phyloP scores from a whole-genome alignment of 176 grass and related monocot genomes.

The Themeda triandra region DNA sequence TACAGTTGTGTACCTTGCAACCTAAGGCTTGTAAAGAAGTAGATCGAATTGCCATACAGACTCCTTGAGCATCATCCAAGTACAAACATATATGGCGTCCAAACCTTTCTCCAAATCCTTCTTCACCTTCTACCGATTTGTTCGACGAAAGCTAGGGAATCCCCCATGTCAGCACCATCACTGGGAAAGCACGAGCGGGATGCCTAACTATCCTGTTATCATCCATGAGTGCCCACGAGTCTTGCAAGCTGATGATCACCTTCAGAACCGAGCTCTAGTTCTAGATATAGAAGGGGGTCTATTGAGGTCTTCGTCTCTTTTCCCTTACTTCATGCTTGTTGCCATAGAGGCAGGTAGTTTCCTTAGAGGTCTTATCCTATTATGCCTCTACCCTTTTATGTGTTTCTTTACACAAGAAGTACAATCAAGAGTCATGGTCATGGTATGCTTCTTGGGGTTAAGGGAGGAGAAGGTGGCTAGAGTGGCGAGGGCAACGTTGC shows the following conservation, averaged over 20 bases:
- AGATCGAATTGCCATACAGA: conserved; percentile 9
- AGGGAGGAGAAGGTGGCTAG: conserved; percentile 40
- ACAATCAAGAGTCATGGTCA: conserved; percentile 46
- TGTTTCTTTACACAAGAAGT: conserved; percentile 43
- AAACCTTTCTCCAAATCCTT: conserved; percentile 48
- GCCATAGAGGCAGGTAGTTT: conserved; percentile 78
- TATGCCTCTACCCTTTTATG: conserved; percentile 54
- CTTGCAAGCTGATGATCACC: conserved; percentile 10
- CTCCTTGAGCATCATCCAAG: conserved; percentile 1
- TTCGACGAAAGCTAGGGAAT: conserved; percentile 28
- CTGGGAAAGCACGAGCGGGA: not conserved
- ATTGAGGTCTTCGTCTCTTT: conserved; percentile 58
- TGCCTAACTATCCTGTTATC: not conserved
- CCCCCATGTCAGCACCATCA: conserved; percentile 10
- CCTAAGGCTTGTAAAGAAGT: conserved; percentile 25
- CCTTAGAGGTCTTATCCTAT: conserved; percentile 64
- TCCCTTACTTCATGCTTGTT: conserved; percentile 83
- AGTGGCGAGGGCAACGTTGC: conserved; percentile 55
- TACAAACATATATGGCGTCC: conserved; percentile 33
- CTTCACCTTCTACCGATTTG: conserved; percentile 36
- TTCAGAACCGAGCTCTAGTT: conserved; percentile 46
- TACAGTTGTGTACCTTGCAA: conserved; percentile 29
- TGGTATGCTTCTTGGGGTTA: conserved; percentile 65
- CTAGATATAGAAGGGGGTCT: conserved; percentile 74
- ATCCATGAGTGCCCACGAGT: conserved; percentile 15